Conservation (phyloP, 192 early-diverging fungal genomes). For the Podila epicladia region DNA sequence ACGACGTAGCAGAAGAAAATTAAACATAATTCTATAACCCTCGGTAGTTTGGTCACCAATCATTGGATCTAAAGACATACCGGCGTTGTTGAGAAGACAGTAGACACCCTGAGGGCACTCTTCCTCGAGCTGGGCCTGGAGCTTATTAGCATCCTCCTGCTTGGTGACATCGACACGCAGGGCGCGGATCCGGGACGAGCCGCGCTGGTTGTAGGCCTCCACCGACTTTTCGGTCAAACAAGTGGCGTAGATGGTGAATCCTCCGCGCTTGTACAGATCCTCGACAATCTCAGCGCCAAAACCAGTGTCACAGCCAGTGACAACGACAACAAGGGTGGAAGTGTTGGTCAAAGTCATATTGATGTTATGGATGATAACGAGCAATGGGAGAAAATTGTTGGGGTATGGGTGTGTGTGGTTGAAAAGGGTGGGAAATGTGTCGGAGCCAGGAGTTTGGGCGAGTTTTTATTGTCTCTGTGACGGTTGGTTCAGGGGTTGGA, state of each 20-base stretch:
- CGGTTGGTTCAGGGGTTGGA: no score
- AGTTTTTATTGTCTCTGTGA: no score
- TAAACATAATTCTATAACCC: no score
- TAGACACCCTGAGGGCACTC: conserved; percentile 50
- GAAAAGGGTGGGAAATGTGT: no score
- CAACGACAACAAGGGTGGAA: conserved; percentile 31
- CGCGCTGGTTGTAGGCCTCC: conserved; percentile 22
- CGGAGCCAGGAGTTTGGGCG: no score
- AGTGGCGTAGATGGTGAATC: conserved; percentile 46
- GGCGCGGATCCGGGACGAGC: conserved; percentile 34
- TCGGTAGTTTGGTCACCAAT: no score
- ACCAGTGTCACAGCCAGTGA: conserved; percentile 48
- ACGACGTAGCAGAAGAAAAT: neutral
- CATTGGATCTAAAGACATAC: conserved; percentile 4
- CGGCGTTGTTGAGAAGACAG: conserved; percentile 47
- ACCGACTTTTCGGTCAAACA: conserved; percentile 37
- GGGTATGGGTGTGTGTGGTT: neutral
- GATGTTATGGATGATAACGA: neutral
- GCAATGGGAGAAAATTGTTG: neutral
- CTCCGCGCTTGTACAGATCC: conserved; percentile 33
- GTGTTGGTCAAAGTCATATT: conserved; percentile 31
- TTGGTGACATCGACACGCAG: conserved; percentile 49
- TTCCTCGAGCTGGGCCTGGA: conserved; percentile 34
- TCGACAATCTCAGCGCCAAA: conserved; percentile 46
- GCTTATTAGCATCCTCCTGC: conserved; percentile 34